A percentile compares a stretch with the other conserved stretches of the same genome.
These are phyloP conservation scores for Phalaenopsis hybrid DNA, from an alignment of 116 monocot species.

Conservation along the genomic window DNA sequence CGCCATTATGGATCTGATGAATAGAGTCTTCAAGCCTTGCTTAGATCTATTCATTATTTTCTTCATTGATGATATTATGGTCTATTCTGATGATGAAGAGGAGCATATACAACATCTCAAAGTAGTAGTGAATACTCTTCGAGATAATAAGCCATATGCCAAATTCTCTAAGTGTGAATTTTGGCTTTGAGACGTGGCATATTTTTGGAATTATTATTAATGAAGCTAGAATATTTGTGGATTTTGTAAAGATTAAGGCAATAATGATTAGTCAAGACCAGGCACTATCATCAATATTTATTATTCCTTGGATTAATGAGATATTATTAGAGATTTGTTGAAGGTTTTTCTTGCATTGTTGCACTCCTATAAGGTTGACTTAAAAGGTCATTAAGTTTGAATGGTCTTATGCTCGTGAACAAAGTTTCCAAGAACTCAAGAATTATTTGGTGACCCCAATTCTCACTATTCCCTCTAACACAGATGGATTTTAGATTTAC, in stretches of 20 bases:
- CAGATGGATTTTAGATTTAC: neutral
- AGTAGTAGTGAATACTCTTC: neutral
- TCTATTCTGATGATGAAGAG: neutral
- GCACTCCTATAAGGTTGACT: no score
- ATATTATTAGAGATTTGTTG: no score
- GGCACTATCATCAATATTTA: neutral
- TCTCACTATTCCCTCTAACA: neutral
- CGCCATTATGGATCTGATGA: neutral
- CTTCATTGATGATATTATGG: neutral
- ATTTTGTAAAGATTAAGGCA: neutral
- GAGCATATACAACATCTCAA: neutral
- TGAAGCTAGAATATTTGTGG: neutral
- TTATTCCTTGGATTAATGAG: neutral
- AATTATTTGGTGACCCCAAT: no score
- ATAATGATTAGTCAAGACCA: neutral
- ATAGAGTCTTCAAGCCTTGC: neutral
- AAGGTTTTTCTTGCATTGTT: no score
- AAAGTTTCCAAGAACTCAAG: no score
- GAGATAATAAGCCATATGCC: neutral
- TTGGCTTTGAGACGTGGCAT: neutral
- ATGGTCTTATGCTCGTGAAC: no score
- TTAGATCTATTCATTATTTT: neutral
- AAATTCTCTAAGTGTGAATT: neutral
- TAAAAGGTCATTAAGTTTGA: no score
- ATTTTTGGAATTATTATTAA: neutral